Base-by-base conservation (phyloP, 208 protist genomes). In the Porcisia deanei region DNA sequence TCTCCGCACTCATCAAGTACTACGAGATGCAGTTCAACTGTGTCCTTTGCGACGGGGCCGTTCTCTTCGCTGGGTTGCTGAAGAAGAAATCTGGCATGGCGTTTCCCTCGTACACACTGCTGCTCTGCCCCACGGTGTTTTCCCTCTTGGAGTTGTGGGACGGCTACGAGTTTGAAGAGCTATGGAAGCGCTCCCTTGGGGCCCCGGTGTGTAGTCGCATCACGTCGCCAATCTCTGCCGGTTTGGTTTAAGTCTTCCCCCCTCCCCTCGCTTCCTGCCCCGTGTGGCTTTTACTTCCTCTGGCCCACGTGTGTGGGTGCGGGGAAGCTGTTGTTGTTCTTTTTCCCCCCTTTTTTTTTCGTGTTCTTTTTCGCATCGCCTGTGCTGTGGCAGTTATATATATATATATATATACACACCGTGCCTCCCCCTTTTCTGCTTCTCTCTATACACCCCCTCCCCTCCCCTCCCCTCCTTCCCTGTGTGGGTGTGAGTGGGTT, bases 101-200 rank as follows among this genome's bases (percentile, higher is more conserved):
- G 2, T 95, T 95, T 58, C 91, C 91, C 25, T 81, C 84, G 22
- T 90, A 95, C 71, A 86, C 82, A 60, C 72, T 95, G 55, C 73
- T 95, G 59, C 84, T 93, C 82, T 95, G 91, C 75, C 87, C 91
- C 0, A 88, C 79, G n/a, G 82, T 95, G 43, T 90, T 95, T 71
- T 75, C 80, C 52, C 77, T 95, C 67, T 79, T 95, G 71, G 87
- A 95, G 76, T 43, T 95, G 58, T 93, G 88, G 88, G 91, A 95
- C 45, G 86, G 85, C 7, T 95, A 88, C 75, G 87, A 91, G n/a
- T 95, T 93, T 73, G 72, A 92, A 25, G 64, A 83, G 39, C 53
- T 75, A 54, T 88, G 79, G 75, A 72, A 25, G 60, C 78, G 78
- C 45, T 82, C 78, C 22, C 41, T 77, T 5, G 73, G 49, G 20